Percentiles rank a stretch among this genome's conserved stretches.
Evolutionary conservation across 495 filamentous ascomycete species (phyloP).

Genomic region (Chaetomium tenue): DNA sequence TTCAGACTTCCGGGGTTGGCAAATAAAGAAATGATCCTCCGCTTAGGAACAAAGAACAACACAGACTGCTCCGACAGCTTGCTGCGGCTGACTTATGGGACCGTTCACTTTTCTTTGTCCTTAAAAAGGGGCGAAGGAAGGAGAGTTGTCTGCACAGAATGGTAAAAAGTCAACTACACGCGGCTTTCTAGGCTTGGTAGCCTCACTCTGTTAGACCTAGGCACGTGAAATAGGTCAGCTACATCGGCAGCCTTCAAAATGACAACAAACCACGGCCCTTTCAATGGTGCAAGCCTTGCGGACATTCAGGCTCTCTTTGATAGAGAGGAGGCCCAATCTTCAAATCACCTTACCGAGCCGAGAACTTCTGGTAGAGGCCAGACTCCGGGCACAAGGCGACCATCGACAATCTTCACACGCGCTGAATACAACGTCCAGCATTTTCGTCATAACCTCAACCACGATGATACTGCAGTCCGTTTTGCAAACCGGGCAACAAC

Average conservation of each 20-base stretch:
- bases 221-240: background rate
- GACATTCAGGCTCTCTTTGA: background rate
- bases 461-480: background rate
- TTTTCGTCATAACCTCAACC: slow-evolving; percentile 22
- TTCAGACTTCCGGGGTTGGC: background rate
- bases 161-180: background rate
- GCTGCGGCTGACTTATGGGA: background rate
- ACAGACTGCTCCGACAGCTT: background rate
- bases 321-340: background rate
- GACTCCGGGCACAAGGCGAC: background rate
- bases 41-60: slow-evolving; percentile 1
- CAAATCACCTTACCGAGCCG: background rate
- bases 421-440: slow-evolving; percentile 14
- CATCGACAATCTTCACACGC: background rate
- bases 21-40: slow-evolving; percentile 4
- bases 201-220: background rate
- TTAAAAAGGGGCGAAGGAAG: background rate
- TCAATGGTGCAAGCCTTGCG: background rate
- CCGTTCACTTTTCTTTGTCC: slow-evolving; percentile 6
- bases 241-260: background rate
- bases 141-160: background rate
- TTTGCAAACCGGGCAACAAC: slow-evolving; percentile 13
- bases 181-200: background rate
- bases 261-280: background rate
- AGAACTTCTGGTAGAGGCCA: background rate